phyloP scores from a whole-genome alignment of 495 filamentous ascomycete genomes.

The Xylaria sp. region DNA sequence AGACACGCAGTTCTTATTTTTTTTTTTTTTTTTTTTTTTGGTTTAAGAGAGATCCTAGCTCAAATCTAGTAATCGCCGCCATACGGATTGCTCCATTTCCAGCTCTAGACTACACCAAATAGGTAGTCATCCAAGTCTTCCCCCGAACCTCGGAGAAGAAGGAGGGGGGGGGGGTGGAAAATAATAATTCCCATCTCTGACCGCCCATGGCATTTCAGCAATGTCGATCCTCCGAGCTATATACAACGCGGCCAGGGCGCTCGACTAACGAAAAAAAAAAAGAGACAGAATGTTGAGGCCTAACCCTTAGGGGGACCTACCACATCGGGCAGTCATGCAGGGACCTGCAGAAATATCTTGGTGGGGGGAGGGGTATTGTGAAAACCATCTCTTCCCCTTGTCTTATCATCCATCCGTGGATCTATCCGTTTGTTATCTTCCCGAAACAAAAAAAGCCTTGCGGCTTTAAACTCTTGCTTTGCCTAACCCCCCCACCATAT shows the following conservation, averaged over 20 bases:
- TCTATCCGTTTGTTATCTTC: conserved; percentile 13
- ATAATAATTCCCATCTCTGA: not conserved
- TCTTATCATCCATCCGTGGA: not conserved
- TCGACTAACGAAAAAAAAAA: not conserved
- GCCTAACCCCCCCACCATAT: not conserved
- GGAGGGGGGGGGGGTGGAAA: not conserved
- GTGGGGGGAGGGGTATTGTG: not conserved
- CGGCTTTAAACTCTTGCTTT: conserved; percentile 11
- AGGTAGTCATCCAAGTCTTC: not conserved
- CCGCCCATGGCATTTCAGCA: conserved; percentile 13
- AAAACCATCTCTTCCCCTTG: not conserved
- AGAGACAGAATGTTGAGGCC: not conserved
- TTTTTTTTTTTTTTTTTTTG: no score
- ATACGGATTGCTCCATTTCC: conserved; percentile 20
- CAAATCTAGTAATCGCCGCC: not conserved
- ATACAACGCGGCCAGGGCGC: not conserved
- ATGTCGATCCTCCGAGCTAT: conserved; percentile 1
- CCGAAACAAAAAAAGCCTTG: conserved; percentile 8
- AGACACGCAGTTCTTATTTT: not conserved
- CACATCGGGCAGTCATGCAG: conserved; percentile 9
- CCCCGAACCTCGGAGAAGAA: not conserved
- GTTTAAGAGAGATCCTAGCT: conserved; percentile 2
- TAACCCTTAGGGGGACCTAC: conserved; percentile 5
- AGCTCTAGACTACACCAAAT: conserved; percentile 1
- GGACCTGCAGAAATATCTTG: not conserved